Percentiles rank a stretch among this genome's conserved stretches.
These are phyloP conservation scores for Poa pratensis DNA, from an alignment of 176 grass and related monocot species.

Conservation along the genomic window DNA sequence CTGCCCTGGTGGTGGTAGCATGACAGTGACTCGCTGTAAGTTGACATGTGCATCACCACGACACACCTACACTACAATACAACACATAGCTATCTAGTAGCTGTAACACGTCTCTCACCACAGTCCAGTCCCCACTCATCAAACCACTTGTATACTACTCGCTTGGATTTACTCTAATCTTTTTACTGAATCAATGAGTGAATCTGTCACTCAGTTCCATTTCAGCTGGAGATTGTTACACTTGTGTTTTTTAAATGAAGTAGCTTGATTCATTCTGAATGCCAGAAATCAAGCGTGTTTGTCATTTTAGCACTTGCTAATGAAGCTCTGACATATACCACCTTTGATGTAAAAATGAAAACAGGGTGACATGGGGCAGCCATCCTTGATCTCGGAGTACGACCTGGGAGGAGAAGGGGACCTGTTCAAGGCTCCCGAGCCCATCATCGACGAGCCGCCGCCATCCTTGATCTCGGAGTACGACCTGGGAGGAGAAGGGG, in stretches of 20 bases:
- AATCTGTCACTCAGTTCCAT: neutral
- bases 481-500: slow-evolving; percentile 85
- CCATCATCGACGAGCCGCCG: slow-evolving; percentile 68
- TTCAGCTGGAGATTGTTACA: neutral
- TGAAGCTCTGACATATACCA: too few relatives aligned
- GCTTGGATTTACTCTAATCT: slow-evolving; percentile 7
- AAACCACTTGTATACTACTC: neutral
- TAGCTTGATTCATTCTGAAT: neutral
- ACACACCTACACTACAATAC: neutral
- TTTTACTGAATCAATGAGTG: neutral
- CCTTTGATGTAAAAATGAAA: neutral
- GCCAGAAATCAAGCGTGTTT: neutral
- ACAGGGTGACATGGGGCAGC: slow-evolving; percentile 66
- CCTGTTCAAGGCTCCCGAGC: slow-evolving; percentile 91
- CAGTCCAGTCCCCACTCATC: neutral
- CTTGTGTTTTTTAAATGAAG: neutral
- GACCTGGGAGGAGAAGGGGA: slow-evolving; percentile 90
- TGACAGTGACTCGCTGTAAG: slow-evolving; percentile 44
- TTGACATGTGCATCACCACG: slow-evolving; percentile 43
- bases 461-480: slow-evolving; percentile 72
- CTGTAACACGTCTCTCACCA: slow-evolving; percentile 4
- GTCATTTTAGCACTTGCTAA: neutral
- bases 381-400: slow-evolving; percentile 73
- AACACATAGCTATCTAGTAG: neutral
- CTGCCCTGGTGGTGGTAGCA: slow-evolving; percentile 7